phyloP scores from a whole-genome alignment of 164 flowering plant species.

The Umbellularia californica region DNA sequence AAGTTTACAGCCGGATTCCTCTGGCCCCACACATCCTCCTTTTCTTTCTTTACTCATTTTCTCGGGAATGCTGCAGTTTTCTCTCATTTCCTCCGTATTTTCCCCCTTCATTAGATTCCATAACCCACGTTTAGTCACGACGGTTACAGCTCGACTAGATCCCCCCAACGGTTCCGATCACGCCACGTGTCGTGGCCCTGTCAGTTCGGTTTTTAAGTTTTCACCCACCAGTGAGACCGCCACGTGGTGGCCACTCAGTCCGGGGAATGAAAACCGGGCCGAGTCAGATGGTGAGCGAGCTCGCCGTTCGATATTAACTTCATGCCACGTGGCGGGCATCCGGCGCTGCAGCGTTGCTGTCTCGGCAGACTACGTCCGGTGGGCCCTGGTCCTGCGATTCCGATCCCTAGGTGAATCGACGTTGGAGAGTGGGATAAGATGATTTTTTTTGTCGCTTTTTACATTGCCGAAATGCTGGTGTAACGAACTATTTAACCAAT shows the following conservation, averaged over 20 bases:
- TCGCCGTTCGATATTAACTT: neutral
- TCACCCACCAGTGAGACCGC: conserved; percentile 2
- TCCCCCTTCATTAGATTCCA: conserved; percentile 12
- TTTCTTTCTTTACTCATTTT: conserved; percentile 5
- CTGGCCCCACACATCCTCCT: conserved; percentile 22
- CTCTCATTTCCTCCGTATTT: conserved; percentile 5
- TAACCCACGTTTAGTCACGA: conserved; percentile 70
- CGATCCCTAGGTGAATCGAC: conserved; percentile 2
- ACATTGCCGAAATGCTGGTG: no score
- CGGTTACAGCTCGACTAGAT: conserved; percentile 43
- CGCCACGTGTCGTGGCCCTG: conserved; percentile 18
- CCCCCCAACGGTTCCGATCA: conserved; percentile 15
- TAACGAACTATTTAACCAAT: no score
- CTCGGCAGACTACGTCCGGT: neutral
- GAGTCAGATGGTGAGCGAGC: conserved; percentile 9
- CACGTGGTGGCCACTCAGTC: conserved; percentile 16
- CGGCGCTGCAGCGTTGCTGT: neutral
- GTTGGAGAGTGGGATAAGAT: conserved; percentile 1
- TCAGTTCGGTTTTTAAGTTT: conserved; percentile 11
- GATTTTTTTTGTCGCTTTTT: neutral
- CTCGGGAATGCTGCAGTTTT: conserved; percentile 38
- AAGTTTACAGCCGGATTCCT: conserved; percentile 69
- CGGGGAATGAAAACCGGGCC: neutral
- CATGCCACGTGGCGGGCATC: conserved; percentile 27
- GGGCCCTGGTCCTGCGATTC: neutral